Evolutionary conservation across 1,284 basidiomycete species (phyloP).

Genomic region (Xanthoconium separans): DNA sequence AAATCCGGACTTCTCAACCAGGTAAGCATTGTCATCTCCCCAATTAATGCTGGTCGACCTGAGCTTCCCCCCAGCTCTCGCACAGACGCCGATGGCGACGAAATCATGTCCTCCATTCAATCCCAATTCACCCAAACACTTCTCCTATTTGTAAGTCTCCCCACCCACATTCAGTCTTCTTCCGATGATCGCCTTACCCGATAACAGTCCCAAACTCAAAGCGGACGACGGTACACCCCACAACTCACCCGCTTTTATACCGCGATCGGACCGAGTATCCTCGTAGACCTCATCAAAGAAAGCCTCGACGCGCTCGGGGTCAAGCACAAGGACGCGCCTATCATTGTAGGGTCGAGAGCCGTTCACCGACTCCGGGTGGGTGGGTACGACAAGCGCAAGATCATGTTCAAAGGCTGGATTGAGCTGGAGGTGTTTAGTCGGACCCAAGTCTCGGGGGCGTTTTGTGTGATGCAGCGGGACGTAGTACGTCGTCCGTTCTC

Average conservation of each 20-base stretch:
- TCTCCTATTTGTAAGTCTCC: slow-evolving; percentile 53
- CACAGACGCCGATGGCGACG: slow-evolving; percentile 54
- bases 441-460: slow-evolving; percentile 49
- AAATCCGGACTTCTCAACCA: slow-evolving; percentile 45
- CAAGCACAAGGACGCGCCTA: slow-evolving; percentile 46
- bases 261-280: slow-evolving; percentile 47
- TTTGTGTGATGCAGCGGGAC: slow-evolving; percentile 66
- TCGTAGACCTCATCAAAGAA: slow-evolving; percentile 53
- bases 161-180: neutral
- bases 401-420: slow-evolving; percentile 69
- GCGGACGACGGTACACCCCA: slow-evolving; percentile 63
- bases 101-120: slow-evolving; percentile 49
- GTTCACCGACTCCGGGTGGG: slow-evolving; percentile 55
- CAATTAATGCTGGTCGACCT: neutral
- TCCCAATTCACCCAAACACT: slow-evolving; percentile 64
- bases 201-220: slow-evolving; percentile 73
- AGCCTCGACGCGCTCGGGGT: slow-evolving; percentile 48
- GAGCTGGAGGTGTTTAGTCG: slow-evolving; percentile 58
- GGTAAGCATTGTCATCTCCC: slow-evolving; percentile 15
- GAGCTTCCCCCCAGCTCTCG: slow-evolving; percentile 13
- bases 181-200: neutral
- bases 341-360: slow-evolving; percentile 17
- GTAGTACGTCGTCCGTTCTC: slow-evolving; percentile 40
- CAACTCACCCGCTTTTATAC: slow-evolving; percentile 79
- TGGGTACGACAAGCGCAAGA: slow-evolving; percentile 58